phyloP scores from a whole-genome alignment of 306 rosid species.

The Psophocarpus tetragonolobus region DNA sequence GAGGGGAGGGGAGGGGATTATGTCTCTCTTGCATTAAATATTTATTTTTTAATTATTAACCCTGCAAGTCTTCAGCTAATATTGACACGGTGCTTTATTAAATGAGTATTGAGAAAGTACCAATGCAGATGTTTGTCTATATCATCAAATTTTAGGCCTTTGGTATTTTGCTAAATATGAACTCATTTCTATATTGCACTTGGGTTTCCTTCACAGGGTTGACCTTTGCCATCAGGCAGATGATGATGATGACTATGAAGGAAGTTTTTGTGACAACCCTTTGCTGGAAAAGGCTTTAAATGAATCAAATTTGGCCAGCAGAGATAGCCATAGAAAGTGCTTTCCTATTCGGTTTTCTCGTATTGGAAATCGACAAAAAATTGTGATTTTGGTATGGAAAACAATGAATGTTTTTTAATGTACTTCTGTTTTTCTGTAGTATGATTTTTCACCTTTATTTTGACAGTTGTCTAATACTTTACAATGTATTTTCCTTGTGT shows the following conservation, averaged over 20 bases:
- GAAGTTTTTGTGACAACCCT: slow-evolving; percentile 62
- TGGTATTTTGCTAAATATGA: slow-evolving; percentile 29
- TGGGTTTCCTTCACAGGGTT: slow-evolving; percentile 61
- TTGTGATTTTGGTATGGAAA: slow-evolving; percentile 73
- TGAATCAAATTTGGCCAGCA: slow-evolving; percentile 38
- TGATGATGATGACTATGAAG: slow-evolving; percentile 84
- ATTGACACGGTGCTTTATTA: slow-evolving; percentile 16
- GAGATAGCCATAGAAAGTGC: slow-evolving; percentile 67
- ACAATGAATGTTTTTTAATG: slow-evolving; percentile 22
- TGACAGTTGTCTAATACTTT: slow-evolving; percentile 10
- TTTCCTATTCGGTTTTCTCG: slow-evolving; percentile 67
- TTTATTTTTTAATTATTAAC: too few relatives aligned
- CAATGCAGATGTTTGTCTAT: slow-evolving; percentile 8
- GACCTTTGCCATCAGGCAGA: slow-evolving; percentile 98
- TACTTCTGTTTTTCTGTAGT: slow-evolving; percentile 14
- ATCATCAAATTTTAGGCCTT: slow-evolving; percentile 12
- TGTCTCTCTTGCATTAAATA: too few relatives aligned
- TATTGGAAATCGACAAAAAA: slow-evolving; percentile 77
- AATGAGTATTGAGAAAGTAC: slow-evolving; percentile 7
- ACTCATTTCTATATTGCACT: slow-evolving; percentile 30
- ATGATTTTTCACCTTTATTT: slow-evolving; percentile 9
- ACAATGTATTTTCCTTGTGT: slow-evolving; percentile 17
- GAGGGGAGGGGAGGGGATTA: too few relatives aligned
- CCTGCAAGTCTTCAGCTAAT: slow-evolving; percentile 14
- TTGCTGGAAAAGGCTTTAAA: slow-evolving; percentile 64